A percentile compares a stretch with the other conserved stretches of the same genome.
These are phyloP conservation scores for Cyberlindnera misumaiensis DNA, from an alignment of 805 yeast genomes.

Conservation along the genomic window DNA sequence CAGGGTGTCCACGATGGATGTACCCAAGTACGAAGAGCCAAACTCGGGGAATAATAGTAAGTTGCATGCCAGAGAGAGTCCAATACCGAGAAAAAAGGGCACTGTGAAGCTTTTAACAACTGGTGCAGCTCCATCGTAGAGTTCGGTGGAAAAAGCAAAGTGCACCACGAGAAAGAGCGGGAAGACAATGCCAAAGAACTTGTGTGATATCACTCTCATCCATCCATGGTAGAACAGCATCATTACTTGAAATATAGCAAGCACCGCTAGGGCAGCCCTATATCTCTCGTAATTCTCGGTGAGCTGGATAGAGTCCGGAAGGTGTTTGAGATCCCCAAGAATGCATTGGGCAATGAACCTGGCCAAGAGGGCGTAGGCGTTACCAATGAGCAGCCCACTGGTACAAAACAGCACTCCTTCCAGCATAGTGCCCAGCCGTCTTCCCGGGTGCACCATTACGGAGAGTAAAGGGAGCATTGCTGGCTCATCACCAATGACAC, in stretches of 20 bases:
- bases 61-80: slow-evolving; percentile 36
- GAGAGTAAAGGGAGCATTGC: slow-evolving; percentile 39
- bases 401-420: slow-evolving; percentile 35
- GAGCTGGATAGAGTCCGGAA: slow-evolving; percentile 27
- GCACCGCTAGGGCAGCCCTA: slow-evolving; percentile 35
- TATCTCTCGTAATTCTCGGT: slow-evolving; percentile 25
- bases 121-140: slow-evolving; percentile 25
- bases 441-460: slow-evolving; percentile 44
- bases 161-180: slow-evolving; percentile 44
- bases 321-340: slow-evolving; percentile 23
- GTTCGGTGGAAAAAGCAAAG: slow-evolving; percentile 36
- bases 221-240: slow-evolving; percentile 45
- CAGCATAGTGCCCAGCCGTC: slow-evolving; percentile 41
- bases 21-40: slow-evolving; percentile 43
- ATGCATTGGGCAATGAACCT: slow-evolving; percentile 36
- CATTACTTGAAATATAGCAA: slow-evolving; percentile 38
- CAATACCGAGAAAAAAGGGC: slow-evolving; percentile 42
- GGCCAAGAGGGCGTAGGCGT: slow-evolving; percentile 35
- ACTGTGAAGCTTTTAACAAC: slow-evolving; percentile 32
- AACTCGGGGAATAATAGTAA: slow-evolving; percentile 42
- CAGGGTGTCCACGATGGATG: slow-evolving; percentile 32
- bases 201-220: slow-evolving; percentile 40
- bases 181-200: slow-evolving; percentile 40
- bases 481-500: slow-evolving; percentile 32
- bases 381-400: slow-evolving; percentile 36